Evolutionary conservation across 441 rosid species (phyloP), one percentile per base, ranked within the genome.

Genomic region (Bruguiera hainesii): DNA sequence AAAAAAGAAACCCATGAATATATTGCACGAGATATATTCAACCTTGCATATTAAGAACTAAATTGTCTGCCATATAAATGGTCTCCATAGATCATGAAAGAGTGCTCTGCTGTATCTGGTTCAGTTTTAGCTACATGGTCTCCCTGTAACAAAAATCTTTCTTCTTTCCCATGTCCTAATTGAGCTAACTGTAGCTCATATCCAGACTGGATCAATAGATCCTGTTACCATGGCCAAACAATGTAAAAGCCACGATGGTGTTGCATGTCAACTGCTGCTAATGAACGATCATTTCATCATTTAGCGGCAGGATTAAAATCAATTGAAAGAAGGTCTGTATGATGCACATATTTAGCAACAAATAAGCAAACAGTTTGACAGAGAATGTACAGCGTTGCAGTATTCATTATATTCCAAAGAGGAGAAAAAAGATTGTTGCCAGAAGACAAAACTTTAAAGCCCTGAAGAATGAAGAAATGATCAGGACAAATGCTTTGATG

Each of bases 281-380:
- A 57, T 15, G 50, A 65, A 52, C 33, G 26, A 55, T 26, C n/a
- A 60, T 56, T 31, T 31, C 50, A 67, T 62, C 50, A 48, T 20
- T 55, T 62, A 48, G 29, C 53, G 26, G 52, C 59, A 71, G 35
- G 29, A 35, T 19, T 6, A 5, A 21, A 20, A 55, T 50, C 52
- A 8, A 28, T 19, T 66, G 31, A 15, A 52, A 15, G 42, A 37
- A 3, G 6, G n/a, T 46, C 29, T n/a, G 30, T 5, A 19, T 59
- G 26, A 56, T 46, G 64, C 1, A 66, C 4, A 59, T 20, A 26
- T 28, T 8, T 16, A 9, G 56, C 66, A 69, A 62, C 31, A 26
- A 26, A 31, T 31, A 31, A 31, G 35, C 35, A 31, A 31, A 31
- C 35, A 31, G 7, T 31, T 31, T 6, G 35, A 31, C 35, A 31